A percentile compares a stretch with the other conserved stretches of the same genome.
phyloP scores from a whole-genome alignment of 2,329 filamentous ascomycete genomes.

The Hysterium pulicare region DNA sequence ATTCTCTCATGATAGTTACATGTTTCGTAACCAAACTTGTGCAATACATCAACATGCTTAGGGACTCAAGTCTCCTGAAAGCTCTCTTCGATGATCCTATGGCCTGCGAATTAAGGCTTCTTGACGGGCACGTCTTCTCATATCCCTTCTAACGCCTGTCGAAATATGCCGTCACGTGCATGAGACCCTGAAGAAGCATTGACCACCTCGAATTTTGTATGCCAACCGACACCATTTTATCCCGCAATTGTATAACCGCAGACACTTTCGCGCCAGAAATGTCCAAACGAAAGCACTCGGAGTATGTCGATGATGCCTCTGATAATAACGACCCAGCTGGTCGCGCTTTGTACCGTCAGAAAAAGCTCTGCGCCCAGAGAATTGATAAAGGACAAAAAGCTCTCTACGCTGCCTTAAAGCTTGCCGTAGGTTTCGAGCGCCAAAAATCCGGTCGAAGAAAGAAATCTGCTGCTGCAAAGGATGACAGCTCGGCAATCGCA shows the following conservation, averaged over 20 bases:
- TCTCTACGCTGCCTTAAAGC: constrained; percentile 63
- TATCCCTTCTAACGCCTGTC: not conserved
- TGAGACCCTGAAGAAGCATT: not conserved
- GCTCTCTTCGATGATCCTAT: no score
- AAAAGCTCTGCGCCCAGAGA: constrained; percentile 37
- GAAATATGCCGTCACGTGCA: not conserved
- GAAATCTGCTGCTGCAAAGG: constrained; percentile 51
- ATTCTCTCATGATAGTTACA: no score
- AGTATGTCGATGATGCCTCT: constrained; percentile 5
- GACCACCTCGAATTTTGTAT: not conserved
- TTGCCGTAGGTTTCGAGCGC: constrained; percentile 71
- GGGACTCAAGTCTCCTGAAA: no score
- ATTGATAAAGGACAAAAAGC: constrained; percentile 56
- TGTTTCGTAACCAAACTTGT: no score
- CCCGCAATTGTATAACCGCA: not conserved
- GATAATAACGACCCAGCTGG: not conserved
- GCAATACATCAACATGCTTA: no score
- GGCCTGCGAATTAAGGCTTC: no score
- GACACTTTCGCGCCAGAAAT: constrained; percentile 11
- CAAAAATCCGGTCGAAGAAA: constrained; percentile 67
- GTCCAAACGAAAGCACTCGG: constrained; percentile 34
- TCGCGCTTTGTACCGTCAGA: constrained; percentile 14
- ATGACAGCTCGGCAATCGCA: constrained; percentile 47
- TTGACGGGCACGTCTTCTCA: no score
- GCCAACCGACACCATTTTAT: not conserved